phyloP scores from a whole-genome alignment of 768 basidiomycete species.

The Porphyrellus cyaneotinctus region DNA sequence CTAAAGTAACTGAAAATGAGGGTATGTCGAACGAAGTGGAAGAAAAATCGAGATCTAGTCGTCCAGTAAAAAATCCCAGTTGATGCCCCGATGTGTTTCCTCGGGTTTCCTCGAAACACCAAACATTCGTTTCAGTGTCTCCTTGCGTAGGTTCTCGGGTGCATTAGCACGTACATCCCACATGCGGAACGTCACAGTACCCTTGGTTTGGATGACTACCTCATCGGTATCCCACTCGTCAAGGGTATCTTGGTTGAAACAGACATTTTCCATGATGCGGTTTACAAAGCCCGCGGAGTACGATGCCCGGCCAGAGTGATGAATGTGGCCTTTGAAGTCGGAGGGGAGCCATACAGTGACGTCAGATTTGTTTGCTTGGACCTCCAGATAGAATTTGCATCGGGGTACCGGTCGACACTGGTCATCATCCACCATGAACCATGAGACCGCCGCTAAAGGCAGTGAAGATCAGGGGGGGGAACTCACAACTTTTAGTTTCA shows the following conservation, averaged over 20 bases:
- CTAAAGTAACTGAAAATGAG: conserved; percentile 4
- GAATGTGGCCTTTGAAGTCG: conserved; percentile 70
- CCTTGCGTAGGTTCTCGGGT: conserved; percentile 60
- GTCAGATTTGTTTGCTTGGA: conserved; percentile 61
- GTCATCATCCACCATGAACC: too few relatives aligned
- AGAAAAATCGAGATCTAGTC: conserved; percentile 37
- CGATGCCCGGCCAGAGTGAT: conserved; percentile 44
- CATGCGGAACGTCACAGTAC: conserved; percentile 67
- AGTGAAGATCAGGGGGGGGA: background rate
- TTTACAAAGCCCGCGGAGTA: conserved; percentile 76
- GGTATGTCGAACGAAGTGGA: conserved; percentile 15
- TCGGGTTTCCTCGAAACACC: conserved; percentile 51
- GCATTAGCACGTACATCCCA: conserved; percentile 69
- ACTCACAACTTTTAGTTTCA: conserved; percentile 75
- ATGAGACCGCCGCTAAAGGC: background rate
- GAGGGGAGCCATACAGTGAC: conserved; percentile 77
- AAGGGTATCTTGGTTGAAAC: conserved; percentile 40
- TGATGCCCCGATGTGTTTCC: conserved; percentile 42
- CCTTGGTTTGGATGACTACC: conserved; percentile 57
- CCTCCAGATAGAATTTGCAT: conserved; percentile 58
- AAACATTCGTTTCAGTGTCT: conserved; percentile 61
- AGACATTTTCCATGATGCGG: conserved; percentile 53
- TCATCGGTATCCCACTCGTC: conserved; percentile 49
- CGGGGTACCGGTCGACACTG: conserved; percentile 57
- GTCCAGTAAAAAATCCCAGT: conserved; percentile 80